phyloP scores from a whole-genome alignment of 331 rosid species.

The Quercus tomentella region DNA sequence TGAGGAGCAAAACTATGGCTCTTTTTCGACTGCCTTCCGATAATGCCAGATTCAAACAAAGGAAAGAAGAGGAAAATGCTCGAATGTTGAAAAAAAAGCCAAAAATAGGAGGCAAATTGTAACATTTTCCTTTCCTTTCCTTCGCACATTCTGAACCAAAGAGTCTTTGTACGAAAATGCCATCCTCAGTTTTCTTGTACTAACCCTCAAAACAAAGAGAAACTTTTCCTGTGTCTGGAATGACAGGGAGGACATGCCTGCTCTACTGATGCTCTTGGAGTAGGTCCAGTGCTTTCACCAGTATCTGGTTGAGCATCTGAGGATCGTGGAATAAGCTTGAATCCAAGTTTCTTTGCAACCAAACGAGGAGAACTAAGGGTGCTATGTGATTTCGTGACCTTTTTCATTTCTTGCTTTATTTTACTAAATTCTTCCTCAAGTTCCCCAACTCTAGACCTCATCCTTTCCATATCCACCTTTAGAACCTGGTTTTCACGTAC shows the following conservation, averaged over 20 bases:
- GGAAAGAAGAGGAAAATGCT: constrained; percentile 63
- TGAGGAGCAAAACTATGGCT: background rate
- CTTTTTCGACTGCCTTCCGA: constrained; percentile 7
- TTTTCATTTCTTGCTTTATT: constrained; percentile 90
- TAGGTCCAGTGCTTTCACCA: constrained; percentile 39
- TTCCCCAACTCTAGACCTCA: constrained; percentile 83
- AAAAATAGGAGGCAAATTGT: constrained; percentile 2
- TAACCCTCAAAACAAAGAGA: constrained; percentile 42
- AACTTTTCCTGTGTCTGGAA: constrained; percentile 55
- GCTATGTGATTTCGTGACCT: constrained; percentile 59
- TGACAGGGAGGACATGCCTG: constrained; percentile 36
- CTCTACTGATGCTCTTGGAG: constrained; percentile 64
- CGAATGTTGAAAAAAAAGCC: constrained; percentile 12
- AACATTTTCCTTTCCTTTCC: constrained; percentile 60
- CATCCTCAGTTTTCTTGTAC: constrained; percentile 20
- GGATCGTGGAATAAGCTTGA: constrained; percentile 65
- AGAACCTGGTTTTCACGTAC: constrained; percentile 82
- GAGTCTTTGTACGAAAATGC: constrained; percentile 23
- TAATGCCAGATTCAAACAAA: constrained; percentile 32
- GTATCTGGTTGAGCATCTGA: constrained; percentile 74
- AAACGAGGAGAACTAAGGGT: constrained; percentile 62
- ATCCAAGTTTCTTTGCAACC: constrained; percentile 53
- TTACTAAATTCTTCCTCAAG: constrained; percentile 76
- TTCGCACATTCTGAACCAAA: constrained; percentile 37
- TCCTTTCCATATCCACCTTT: constrained; percentile 80